A percentile compares a stretch with the other conserved stretches of the same genome.
Conservation (phyloP, 768 basidiomycete species). For the Tulasnella calospora region DNA sequence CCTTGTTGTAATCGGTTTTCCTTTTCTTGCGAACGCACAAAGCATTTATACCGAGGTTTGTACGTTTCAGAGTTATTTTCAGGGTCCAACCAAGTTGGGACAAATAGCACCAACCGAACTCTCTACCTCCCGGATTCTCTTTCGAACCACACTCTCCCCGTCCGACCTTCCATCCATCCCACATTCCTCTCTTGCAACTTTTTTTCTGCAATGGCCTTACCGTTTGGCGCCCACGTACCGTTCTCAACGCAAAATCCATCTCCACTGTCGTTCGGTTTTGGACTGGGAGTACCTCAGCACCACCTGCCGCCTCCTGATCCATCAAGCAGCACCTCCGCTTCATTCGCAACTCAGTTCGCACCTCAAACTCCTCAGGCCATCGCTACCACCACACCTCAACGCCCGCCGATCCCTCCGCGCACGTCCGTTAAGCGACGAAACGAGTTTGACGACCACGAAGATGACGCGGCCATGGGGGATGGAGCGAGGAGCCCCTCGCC, state of each 20-base stretch:
- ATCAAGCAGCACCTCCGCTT: not conserved
- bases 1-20: not conserved
- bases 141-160: not conserved
- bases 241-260: slow-evolving; percentile 16
- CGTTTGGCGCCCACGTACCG: slow-evolving; percentile 23
- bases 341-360: slow-evolving; percentile 7
- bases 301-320: slow-evolving; percentile 22
- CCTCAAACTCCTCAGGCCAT: not conserved
- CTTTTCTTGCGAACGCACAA: not conserved
- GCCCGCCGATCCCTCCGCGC: not conserved
- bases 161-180: not conserved
- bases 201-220: slow-evolving; percentile 11
- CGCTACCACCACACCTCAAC: not conserved
- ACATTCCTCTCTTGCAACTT: not conserved
- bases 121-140: not conserved
- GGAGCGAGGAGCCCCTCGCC: slow-evolving; percentile 53
- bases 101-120: slow-evolving; percentile 7
- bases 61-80: not conserved
- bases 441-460: slow-evolving; percentile 64
- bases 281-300: slow-evolving; percentile 24
- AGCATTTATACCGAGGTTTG: not conserved
- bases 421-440: slow-evolving; percentile 47
- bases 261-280: slow-evolving; percentile 21
- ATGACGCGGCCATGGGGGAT: slow-evolving; percentile 61
- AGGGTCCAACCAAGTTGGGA: not conserved